A percentile compares a stretch with the other conserved stretches of the same genome.
phyloP scores from a whole-genome alignment of 1,284 basidiomycete species.

The Psilocybe mexicana region DNA sequence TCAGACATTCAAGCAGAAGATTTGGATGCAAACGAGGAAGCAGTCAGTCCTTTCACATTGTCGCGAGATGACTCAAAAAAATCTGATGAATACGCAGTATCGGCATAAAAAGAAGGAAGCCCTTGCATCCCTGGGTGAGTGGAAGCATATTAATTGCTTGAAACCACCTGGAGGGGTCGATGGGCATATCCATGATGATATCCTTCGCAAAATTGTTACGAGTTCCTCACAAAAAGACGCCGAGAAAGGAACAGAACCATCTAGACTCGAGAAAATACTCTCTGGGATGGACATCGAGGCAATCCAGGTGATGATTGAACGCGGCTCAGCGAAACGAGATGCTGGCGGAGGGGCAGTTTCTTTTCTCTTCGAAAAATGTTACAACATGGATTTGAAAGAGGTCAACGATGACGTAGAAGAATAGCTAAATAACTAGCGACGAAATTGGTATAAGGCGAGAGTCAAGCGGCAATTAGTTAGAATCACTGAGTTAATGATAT shows the following conservation, averaged over 20 bases:
- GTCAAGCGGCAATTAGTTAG: neutral
- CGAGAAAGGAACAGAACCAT: constrained; percentile 17
- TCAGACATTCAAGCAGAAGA: constrained; percentile 60
- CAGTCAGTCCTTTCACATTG: constrained; percentile 37
- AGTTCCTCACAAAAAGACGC: neutral
- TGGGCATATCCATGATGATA: constrained; percentile 59
- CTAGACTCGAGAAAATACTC: constrained; percentile 36
- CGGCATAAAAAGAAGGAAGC: constrained; percentile 73
- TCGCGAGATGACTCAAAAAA: neutral
- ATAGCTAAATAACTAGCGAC: neutral
- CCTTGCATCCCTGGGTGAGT: constrained; percentile 82
- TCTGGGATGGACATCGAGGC: constrained; percentile 47
- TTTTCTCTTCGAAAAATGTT: constrained; percentile 64
- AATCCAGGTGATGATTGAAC: constrained; percentile 35
- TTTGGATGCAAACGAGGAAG: constrained; percentile 52
- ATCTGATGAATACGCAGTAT: constrained; percentile 45
- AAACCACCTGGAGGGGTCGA: constrained; percentile 40
- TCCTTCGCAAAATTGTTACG: constrained; percentile 56
- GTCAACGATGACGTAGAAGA: constrained; percentile 6
- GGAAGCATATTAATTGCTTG: constrained; percentile 85
- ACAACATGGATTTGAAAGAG: constrained; percentile 14
- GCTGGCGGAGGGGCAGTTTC: constrained; percentile 69
- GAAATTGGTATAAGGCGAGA: neutral
- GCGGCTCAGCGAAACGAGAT: constrained; percentile 38
- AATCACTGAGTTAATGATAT: neutral